Evolutionary conservation across 306 rosid genomes (phyloP).

Genomic region (Comarum palustre): DNA sequence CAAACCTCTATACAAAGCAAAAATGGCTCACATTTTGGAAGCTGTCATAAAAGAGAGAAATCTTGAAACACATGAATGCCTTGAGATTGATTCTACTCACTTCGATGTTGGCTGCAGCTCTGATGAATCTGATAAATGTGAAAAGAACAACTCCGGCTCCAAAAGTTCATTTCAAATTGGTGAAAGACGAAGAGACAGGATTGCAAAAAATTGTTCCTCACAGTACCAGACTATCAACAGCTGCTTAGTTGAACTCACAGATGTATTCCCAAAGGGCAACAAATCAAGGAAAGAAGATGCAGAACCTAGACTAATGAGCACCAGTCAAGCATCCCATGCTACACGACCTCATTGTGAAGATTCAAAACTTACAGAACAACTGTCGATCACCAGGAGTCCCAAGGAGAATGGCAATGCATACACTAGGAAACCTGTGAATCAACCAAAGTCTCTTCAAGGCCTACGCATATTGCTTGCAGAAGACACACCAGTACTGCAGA

Average conservation of each 20-base stretch:
- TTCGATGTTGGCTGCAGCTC: conserved; percentile 62
- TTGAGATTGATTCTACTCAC: conserved; percentile 82
- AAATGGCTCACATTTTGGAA: conserved; percentile 79
- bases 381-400: conserved; percentile 17
- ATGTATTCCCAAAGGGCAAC: conserved; percentile 36
- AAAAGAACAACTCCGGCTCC: conserved; percentile 38
- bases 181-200: conserved; percentile 41
- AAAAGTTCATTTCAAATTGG: conserved; percentile 24
- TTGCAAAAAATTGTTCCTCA: conserved; percentile 31
- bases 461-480: conserved; percentile 82
- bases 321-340: conserved; percentile 28
- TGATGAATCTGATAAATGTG: conserved; percentile 75
- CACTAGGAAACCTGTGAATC: conserved; percentile 40
- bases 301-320: conserved; percentile 17
- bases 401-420: conserved; percentile 28
- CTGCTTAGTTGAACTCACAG: conserved; percentile 54
- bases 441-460: conserved; percentile 74
- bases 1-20: conserved; percentile 79
- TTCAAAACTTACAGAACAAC: conserved; percentile 32
- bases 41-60: conserved; percentile 65
- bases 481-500: conserved; percentile 91
- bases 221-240: conserved; percentile 36
- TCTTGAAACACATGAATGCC: conserved; percentile 63
- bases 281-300: conserved; percentile 39
- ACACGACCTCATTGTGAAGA: conserved; percentile 33